Evolutionary conservation across 208 protist species (phyloP), one percentile per base, ranked within the genome.

Genomic region (Acanthamoeba culbertsoni): DNA sequence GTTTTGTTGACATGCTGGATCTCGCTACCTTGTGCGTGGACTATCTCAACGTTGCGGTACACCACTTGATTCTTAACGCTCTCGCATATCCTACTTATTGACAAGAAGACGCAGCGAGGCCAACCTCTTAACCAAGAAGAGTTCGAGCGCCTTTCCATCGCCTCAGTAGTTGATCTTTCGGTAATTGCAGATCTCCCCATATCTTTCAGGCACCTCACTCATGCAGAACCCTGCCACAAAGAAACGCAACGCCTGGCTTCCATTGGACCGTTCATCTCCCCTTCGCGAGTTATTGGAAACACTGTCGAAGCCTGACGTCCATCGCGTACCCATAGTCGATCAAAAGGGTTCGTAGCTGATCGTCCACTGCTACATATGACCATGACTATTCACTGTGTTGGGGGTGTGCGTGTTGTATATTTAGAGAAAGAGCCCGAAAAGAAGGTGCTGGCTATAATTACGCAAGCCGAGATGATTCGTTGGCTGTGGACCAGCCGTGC

Each of bases 1-100:
- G 84, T 18, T 91, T 91, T n/a, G 62, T 91, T 4, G 84, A 91
- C 45, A 71, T 91, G 84, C 62, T 91, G n/a, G 84, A 91, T 40
- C 45, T 91, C 12, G 84, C 62, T 0, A 91, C 57, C 12, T 31
- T 73, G 12, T 91, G 84, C 28, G 57, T 91, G 31, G 84, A 65
- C 2, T n/a, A 73, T 4, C 37, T 91, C 12, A 40, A 8, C 20
- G 43, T 18, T 14, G 28, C 48, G 1, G 45, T 88, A 65, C n/a
- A n/a, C 8, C 48, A 6, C 8, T n/a, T n/a, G n/a, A n/a, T n/a
- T n/a, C n/a, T n/a, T n/a, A n/a, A n/a, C n/a, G n/a, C n/a, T n/a
- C n/a, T n/a, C n/a, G n/a, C n/a, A n/a, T n/a, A n/a, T n/a, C n/a
- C n/a, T n/a, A n/a, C n/a, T n/a, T n/a, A n/a, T n/a, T n/a, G n/a